Percentiles rank a stretch among this genome's conserved stretches.
Evolutionary conservation across 106 monocot species (phyloP).

Genomic region (Agapanthus africanus): DNA sequence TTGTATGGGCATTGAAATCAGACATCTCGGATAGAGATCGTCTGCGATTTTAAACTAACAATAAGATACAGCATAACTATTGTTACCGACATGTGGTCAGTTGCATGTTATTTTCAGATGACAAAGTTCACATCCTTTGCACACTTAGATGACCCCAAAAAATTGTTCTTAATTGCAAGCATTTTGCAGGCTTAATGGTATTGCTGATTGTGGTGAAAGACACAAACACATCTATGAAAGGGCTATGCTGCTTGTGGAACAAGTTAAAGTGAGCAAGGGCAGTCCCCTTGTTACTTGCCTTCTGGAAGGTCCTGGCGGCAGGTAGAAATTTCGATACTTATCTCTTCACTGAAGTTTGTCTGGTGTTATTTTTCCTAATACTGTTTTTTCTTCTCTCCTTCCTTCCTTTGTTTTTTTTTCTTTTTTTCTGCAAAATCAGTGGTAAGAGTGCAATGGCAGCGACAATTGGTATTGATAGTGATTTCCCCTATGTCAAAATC

Average conservation of each 20-base stretch:
- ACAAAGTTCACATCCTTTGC: background rate
- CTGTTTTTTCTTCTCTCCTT: background rate
- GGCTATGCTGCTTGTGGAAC: slow-evolving; percentile 84
- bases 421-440: slow-evolving; percentile 37
- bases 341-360: slow-evolving; percentile 11
- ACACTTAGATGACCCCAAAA: background rate
- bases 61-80: no score
- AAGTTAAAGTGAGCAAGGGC: slow-evolving; percentile 89
- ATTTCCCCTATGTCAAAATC: slow-evolving; percentile 94
- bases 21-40: no score
- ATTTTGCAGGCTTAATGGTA: slow-evolving; percentile 71
- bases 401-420: no score
- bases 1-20: no score
- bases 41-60: no score
- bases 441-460: slow-evolving; percentile 93
- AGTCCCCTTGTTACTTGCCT: slow-evolving; percentile 97
- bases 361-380: slow-evolving; percentile 4
- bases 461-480: slow-evolving; percentile 85
- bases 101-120: background rate
- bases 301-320: slow-evolving; percentile 84
- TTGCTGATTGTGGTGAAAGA: slow-evolving; percentile 80
- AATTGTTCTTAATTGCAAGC: background rate
- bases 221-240: slow-evolving; percentile 71
- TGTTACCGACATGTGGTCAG: background rate
- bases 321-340: slow-evolving; percentile 27